phyloP scores from a whole-genome alignment of 768 basidiomycete genomes.

The Zangia roseola region DNA sequence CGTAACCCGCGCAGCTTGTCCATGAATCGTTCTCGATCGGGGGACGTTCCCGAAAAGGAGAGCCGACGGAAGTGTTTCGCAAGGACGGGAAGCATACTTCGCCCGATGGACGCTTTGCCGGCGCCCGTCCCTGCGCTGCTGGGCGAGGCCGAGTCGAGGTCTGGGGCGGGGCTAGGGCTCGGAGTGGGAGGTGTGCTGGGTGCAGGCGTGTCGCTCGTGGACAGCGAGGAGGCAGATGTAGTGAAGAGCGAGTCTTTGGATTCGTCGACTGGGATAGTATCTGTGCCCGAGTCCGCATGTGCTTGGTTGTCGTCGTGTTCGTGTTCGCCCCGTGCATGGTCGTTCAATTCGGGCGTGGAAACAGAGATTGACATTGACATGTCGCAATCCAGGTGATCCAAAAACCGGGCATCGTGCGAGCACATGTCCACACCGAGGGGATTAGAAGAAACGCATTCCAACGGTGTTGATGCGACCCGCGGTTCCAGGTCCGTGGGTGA shows the following conservation, averaged over 20 bases:
- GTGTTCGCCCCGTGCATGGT: not conserved
- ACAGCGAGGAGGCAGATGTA: conserved; percentile 23
- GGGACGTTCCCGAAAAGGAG: conserved; percentile 17
- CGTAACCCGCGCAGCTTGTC: conserved; percentile 24
- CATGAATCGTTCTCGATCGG: conserved; percentile 23
- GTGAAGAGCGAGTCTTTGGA: conserved; percentile 32
- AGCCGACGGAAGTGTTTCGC: conserved; percentile 27
- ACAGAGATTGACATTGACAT: conserved; percentile 13
- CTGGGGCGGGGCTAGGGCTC: conserved; percentile 1
- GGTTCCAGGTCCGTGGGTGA: conserved; percentile 8
- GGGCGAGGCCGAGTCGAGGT: conserved; percentile 1
- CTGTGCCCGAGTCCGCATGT: not conserved
- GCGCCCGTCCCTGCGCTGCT: not conserved
- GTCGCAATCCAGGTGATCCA: conserved; percentile 23
- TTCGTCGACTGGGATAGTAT: conserved; percentile 18
- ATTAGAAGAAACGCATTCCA: conserved; percentile 1
- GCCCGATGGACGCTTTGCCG: conserved; percentile 11
- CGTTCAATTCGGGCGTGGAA: conserved; percentile 9
- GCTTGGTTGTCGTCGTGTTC: not conserved
- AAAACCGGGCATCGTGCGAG: conserved; percentile 15
- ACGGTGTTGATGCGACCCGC: conserved; percentile 11
- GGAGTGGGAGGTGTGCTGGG: conserved; percentile 31
- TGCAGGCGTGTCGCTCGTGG: conserved; percentile 17
- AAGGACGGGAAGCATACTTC: conserved; percentile 31
- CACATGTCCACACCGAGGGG: not conserved